Evolutionary conservation across 2,329 filamentous ascomycete species (phyloP).

Genomic region (Hymenoscyphus fructigenus): DNA sequence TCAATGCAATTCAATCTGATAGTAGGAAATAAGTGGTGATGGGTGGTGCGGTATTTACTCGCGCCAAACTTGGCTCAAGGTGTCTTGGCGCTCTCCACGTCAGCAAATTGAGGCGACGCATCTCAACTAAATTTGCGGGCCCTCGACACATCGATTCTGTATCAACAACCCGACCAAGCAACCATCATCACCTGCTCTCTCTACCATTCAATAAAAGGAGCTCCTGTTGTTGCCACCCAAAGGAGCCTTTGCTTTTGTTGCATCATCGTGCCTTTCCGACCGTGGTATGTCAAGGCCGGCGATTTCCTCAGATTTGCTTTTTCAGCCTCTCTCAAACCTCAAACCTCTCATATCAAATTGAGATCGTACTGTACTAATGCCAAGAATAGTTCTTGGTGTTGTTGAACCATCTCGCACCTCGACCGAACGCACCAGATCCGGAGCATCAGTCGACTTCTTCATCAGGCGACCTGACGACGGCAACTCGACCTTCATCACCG

Average conservation of each 20-base stretch:
- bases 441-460: not conserved
- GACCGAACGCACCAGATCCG: not conserved
- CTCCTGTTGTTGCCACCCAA: too few relatives aligned
- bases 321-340: not conserved
- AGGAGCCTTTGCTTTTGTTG: too few relatives aligned
- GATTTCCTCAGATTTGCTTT: not conserved
- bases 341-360: not conserved
- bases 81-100: not conserved
- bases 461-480: slow-evolving; percentile 4
- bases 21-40: not conserved
- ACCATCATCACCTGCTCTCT: not conserved
- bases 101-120: not conserved
- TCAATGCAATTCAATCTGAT: not conserved
- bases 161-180: not conserved
- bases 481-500: not conserved
- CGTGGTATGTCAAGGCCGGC: too few relatives aligned
- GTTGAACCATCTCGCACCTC: slow-evolving; percentile 2
- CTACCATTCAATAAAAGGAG: not conserved
- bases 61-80: not conserved
- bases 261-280: too few relatives aligned
- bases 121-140: slow-evolving; percentile 3
- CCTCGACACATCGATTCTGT: not conserved
- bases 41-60: not conserved
- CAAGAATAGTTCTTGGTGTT: not conserved
- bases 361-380: not conserved